Conservation (phyloP, 352 stramenopile species). For the Phytophthora quininea region DNA sequence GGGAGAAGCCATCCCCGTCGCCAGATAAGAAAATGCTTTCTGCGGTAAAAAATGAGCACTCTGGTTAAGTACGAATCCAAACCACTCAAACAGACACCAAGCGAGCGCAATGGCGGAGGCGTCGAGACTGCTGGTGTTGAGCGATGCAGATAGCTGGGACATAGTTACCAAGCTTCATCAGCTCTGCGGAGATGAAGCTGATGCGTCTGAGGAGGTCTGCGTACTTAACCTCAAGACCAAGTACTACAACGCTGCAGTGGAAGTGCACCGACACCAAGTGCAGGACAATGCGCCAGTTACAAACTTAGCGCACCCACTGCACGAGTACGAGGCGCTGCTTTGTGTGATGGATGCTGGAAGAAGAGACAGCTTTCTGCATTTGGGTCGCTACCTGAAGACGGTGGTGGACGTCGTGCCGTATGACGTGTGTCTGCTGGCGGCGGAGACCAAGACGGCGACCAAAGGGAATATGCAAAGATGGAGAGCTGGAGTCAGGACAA, state of each 20-base stretch:
- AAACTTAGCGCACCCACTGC: constrained; percentile 41
- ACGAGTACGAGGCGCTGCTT: constrained; percentile 69
- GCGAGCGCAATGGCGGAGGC: constrained; percentile 28
- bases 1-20: background rate
- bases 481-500: constrained; percentile 64
- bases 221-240: constrained; percentile 60
- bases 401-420: constrained; percentile 56
- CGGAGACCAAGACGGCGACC: constrained; percentile 25
- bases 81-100: too few relatives aligned
- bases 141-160: constrained; percentile 27
- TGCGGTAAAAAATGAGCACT: background rate
- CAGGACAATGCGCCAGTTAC: constrained; percentile 42
- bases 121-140: constrained; percentile 54
- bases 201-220: constrained; percentile 14
- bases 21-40: background rate
- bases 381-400: constrained; percentile 47
- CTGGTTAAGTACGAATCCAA: background rate
- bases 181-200: constrained; percentile 35
- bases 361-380: constrained; percentile 51
- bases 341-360: constrained; percentile 53
- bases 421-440: constrained; percentile 66
- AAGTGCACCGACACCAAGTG: constrained; percentile 58
- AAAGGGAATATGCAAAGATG: constrained; percentile 41
- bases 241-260: constrained; percentile 69
- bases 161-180: constrained; percentile 38